Evolutionary conservation across 2,329 filamentous ascomycete genomes (phyloP), one percentile per base, ranked within the genome.

Genomic region (Nothophoma quercina): DNA sequence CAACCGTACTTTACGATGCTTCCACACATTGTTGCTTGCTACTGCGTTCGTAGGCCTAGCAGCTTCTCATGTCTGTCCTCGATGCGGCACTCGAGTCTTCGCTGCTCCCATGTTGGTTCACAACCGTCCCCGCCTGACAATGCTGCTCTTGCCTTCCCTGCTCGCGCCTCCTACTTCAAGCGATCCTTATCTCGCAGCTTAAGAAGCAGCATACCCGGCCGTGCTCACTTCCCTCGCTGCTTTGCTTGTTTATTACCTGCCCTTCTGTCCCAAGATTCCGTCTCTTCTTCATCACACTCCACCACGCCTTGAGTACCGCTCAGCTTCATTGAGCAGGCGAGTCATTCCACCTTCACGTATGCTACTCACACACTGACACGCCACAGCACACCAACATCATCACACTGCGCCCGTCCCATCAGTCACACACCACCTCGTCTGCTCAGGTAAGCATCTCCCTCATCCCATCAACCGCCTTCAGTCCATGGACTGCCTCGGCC

Each of bases 251-350:
- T 62, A 60, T 58, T 48, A 49, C 25, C 40, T 5, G 10, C 3
- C 29, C 40, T 29, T 32, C 33, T n/a, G 25, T 23, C 40, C 16
- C 34, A 23, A 13, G 44, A 22, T 30, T 50, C 35, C 47, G 8
- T 57, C 36, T 56, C 54, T 57, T 57, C 46, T 58, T 52, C 54
- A 57, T 33, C 48, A 19, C 51, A 57, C 33, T 29, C 6, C 34
- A 38, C 19, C 25, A 18, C 26, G 3, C 28, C 6, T 30, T 30
- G 15, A 45, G 16, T 18, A 25, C 12, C n/a, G n/a, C n/a, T n/a
- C n/a, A n/a, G n/a, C n/a, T 13, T 25, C 19, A 38, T 30, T 15
- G 19, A 22, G 5, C 23, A 39, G 34, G 48, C 19, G 41, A 34
- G 40, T 45, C 41, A 16, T n/a, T 26, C 16, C 16, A 32, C 29